These are phyloP conservation scores for Canna indica DNA, from an alignment of 176 grass and related monocot species.

Conservation along the genomic window DNA sequence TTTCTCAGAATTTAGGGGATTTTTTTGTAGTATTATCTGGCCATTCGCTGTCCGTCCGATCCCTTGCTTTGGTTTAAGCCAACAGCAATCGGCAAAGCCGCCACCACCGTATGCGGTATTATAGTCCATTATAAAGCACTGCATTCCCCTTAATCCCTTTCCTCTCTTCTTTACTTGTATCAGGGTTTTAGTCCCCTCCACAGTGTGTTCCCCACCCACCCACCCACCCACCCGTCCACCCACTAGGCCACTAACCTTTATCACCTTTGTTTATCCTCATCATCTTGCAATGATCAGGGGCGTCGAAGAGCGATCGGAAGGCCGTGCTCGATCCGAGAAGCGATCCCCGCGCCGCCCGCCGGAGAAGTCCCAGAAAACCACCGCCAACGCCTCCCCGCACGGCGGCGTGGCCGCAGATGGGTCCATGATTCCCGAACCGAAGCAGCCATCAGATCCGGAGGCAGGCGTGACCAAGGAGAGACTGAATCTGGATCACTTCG, in stretches of 20 bases:
- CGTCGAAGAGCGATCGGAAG: slow-evolving; percentile 37
- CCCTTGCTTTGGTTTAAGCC: no score
- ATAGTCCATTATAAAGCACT: no score
- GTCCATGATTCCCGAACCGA: slow-evolving; percentile 21
- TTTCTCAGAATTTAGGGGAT: no score
- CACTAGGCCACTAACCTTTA: not conserved
- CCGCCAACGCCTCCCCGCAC: slow-evolving; percentile 8
- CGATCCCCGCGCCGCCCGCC: slow-evolving; percentile 12
- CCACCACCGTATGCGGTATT: no score
- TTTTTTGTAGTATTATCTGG: no score
- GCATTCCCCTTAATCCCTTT: no score
- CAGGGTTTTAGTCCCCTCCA: no score
- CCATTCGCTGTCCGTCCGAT: no score
- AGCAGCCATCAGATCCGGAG: not conserved
- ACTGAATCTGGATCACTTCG: slow-evolving; percentile 21
- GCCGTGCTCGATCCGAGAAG: slow-evolving; percentile 15
- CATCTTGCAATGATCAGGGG: slow-evolving; percentile 47
- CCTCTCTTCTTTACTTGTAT: no score
- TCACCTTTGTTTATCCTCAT: slow-evolving; percentile 10
- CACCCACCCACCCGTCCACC: not conserved
- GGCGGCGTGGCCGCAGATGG: slow-evolving; percentile 3
- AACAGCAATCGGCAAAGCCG: no score
- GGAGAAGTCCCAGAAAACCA: not conserved
- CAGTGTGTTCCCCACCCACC: not conserved
- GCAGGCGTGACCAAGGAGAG: slow-evolving; percentile 33